These are phyloP conservation scores for Dicorynia guianensis DNA, from an alignment of 306 rosid species.

Conservation along the genomic window DNA sequence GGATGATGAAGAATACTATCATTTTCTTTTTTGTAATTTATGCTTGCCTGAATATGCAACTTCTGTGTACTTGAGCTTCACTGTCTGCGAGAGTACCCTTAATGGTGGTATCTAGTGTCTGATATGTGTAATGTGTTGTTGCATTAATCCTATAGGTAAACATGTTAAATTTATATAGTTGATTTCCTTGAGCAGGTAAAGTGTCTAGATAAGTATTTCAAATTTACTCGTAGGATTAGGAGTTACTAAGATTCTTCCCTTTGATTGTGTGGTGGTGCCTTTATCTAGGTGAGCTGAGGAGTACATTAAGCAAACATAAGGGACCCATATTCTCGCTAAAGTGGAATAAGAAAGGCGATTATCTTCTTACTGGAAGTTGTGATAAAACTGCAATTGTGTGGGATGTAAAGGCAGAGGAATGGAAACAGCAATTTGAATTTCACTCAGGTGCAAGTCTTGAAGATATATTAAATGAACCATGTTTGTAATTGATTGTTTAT, in stretches of 20 bases:
- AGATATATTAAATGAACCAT: background rate
- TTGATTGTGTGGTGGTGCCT: constrained; percentile 36
- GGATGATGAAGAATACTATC: constrained; percentile 12
- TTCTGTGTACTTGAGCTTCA: background rate
- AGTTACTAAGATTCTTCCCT: background rate
- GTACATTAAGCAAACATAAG: constrained; percentile 83
- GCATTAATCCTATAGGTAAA: constrained; percentile 29
- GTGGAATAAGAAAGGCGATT: constrained; percentile 97
- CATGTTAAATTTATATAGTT: constrained; percentile 8
- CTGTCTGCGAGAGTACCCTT: background rate
- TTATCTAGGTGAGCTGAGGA: constrained; percentile 78
- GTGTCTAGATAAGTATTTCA: constrained; percentile 5
- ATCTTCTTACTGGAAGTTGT: constrained; percentile 94
- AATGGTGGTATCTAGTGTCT: constrained; percentile 5
- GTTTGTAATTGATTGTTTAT: constrained; percentile 20
- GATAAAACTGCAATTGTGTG: constrained; percentile 96
- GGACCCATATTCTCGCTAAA: constrained; percentile 93
- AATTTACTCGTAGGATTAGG: constrained; percentile 21
- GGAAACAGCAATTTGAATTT: constrained; percentile 92
- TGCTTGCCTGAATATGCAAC: constrained; percentile 25
- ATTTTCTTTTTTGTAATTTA: background rate
- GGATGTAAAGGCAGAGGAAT: constrained; percentile 89
- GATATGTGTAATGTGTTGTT: constrained; percentile 28
- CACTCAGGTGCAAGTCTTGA: constrained; percentile 68
- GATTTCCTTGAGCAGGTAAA: background rate